Base-by-base conservation (phyloP, 495 filamentous ascomycete species). In the Penicillium riverlandense region DNA sequence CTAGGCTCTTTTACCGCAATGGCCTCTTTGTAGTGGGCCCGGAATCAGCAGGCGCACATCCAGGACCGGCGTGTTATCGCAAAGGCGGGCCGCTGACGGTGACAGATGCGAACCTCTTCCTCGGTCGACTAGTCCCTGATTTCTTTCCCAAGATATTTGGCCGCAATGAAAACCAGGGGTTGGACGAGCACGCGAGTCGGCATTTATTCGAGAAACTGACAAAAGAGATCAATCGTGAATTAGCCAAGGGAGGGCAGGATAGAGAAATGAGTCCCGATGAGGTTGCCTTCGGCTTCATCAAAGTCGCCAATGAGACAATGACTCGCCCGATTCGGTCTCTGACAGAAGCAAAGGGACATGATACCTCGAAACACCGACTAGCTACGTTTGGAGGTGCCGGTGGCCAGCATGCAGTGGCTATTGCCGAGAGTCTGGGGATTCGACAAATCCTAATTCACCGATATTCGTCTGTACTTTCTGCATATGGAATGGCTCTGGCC, bases 101-200 rank as follows among this genome's bases (percentile, higher is more conserved):
- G 13, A 96, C 90, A 0, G 90, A 96, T 66, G 90, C 90, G 8
- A 95, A 95, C 54, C 63, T 95, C 15, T 85, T 84, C 49, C 78
- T 96, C 2, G 90, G 90, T 8, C 71, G 90, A 34, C 67, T 96
- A n/a, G 53, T 94, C 11, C 90, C 90, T 0, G 86, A 92, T 38
- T 95, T 90, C 71, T 96, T 96, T 53, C 90, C 90, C 2, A 89
- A 85, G 52, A 95, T 96, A 36, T 96, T 96, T 53, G 90, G 90
- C 16, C 79, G 83, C 59, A 80, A 85, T 33, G 90, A 95, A 55
- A 67, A 91, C 48, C 80, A 95, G 59, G 85, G 77, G 1, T 57
- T 96, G 12, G 90, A 96, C 61, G 66, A 74, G 8, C 66, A 79
- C 36, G 86, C 83, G 0, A 90, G 84, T 53, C 68, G 78, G 47